Evolutionary conservation across 345 rosid species (phyloP), one percentile per base, ranked within the genome.

Genomic region (Rubroshorea leprosula): DNA sequence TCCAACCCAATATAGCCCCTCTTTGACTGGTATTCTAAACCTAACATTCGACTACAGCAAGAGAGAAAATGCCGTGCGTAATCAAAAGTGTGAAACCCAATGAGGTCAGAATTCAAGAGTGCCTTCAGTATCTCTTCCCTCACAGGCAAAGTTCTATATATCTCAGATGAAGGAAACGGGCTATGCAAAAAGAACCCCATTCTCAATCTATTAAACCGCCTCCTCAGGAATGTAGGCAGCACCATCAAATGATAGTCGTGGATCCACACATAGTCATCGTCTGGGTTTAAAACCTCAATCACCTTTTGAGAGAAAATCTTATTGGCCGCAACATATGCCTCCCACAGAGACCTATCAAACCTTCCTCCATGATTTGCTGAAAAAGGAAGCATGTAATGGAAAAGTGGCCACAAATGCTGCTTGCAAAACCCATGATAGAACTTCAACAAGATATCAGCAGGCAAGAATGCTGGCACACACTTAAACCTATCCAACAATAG

Each of bases 21-120:
- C 71, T 82, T 80, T 10, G 92, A 85, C 67, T 85, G 86, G 71
- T 85, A 83, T 54, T 82, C 88, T 68, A 85, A 56, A 51, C 89
- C 89, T 56, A 85, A 53, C 82, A 85, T 85, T 27, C 89, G 76
- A 55, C 92, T 83, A 62, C 92, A 85, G 49, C 89, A 85, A 24
- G 92, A 85, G 44, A 85, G 75, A 72, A 85, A 85, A 78, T 85
- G 92, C 17, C 98, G 77, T n/a, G 98, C 98, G 72, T 92, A 92
- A 71, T 92, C 98, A 44, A 86, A 92, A 9, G 98, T 83, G 65
- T 85, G 92, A 66, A 85, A 85, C 51, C 92, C 92, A 55, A 85
- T 80, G 50, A 85, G 83, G 64, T 85, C 92, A 0, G 88, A 64
- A 69, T 82, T 85, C 78, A 85, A 55, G 44, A 85, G 83, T 1